These are phyloP conservation scores for Withania somnifera DNA, from an alignment of 305 asterid species.

Conservation along the genomic window DNA sequence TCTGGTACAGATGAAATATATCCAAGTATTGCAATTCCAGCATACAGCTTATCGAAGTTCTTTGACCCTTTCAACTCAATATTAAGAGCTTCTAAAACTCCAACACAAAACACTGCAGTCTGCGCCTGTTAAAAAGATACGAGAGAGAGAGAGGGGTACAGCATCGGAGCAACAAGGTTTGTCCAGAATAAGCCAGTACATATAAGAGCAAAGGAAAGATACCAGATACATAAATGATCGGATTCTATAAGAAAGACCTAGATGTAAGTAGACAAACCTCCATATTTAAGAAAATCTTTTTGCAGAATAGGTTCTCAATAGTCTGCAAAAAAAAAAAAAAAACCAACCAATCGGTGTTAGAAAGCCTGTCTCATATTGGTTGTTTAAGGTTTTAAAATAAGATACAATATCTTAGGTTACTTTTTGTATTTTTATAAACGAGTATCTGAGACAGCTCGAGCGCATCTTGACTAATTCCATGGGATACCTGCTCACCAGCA, in stretches of 20 bases:
- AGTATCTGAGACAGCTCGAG: too few species aligned
- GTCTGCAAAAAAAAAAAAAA: conserved; percentile 54
- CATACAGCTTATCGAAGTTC: conserved; percentile 66
- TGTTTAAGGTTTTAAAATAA: neutral
- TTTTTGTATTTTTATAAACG: too few species aligned
- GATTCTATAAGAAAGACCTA: neutral
- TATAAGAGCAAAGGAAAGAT: neutral
- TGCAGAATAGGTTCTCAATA: conserved; percentile 83
- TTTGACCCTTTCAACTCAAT: conserved; percentile 72
- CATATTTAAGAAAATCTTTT: conserved; percentile 57
- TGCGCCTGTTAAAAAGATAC: conserved; percentile 40
- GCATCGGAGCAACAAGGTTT: neutral
- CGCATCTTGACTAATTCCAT: too few species aligned
- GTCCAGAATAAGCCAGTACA: neutral
- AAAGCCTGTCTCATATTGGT: neutral
- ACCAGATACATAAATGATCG: neutral
- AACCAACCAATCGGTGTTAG: neutral
- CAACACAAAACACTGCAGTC: conserved; percentile 55
- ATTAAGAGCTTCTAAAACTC: conserved; percentile 55
- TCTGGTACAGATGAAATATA: conserved; percentile 61
- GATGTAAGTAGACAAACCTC: conserved; percentile 54
- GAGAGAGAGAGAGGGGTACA: neutral
- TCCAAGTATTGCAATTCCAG: conserved; percentile 88
- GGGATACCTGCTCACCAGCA: too few species aligned
- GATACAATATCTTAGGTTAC: neutral